Evolutionary conservation across 345 rosid genomes (phyloP).

Genomic region (Hevea brasiliensis): DNA sequence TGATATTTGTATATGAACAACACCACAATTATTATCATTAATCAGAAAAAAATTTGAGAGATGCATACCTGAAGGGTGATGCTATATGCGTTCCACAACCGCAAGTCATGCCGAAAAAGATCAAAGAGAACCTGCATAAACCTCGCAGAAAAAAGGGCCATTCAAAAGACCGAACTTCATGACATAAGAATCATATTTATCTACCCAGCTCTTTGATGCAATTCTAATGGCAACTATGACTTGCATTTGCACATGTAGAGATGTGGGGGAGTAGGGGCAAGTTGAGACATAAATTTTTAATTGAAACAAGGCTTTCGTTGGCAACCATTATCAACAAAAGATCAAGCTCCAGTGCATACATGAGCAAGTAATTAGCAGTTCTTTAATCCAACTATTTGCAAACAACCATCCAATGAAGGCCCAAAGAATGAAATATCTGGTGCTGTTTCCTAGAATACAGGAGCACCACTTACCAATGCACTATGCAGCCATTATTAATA

Average conservation of each 20-base stretch:
- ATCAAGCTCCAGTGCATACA: too few species aligned
- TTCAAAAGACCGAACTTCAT: not conserved
- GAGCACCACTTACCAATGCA: not conserved
- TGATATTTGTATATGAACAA: slow-evolving; percentile 4
- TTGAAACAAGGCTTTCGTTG: not conserved
- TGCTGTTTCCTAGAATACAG: not conserved
- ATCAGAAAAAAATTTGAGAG: not conserved
- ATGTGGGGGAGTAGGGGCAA: not conserved
- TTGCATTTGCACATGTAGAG: not conserved
- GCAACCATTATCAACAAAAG: not conserved
- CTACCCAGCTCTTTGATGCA: not conserved
- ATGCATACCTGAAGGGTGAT: slow-evolving; percentile 46
- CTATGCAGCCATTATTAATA: not conserved
- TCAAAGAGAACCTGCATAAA: slow-evolving; percentile 74
- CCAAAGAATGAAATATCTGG: not conserved
- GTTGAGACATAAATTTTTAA: not conserved
- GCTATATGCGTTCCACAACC: slow-evolving; percentile 86
- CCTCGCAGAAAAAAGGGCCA: not conserved
- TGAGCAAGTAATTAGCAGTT: too few species aligned
- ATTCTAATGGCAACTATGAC: not conserved
- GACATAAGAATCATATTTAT: not conserved
- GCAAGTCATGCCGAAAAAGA: slow-evolving; percentile 70
- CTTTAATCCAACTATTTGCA: not conserved
- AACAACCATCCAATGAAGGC: not conserved
- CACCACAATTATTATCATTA: not conserved